Percentiles rank a stretch among this genome's conserved stretches.
Evolutionary conservation across 768 basidiomycete species (phyloP).

Genomic region (Brasilioporus rufonigricans): DNA sequence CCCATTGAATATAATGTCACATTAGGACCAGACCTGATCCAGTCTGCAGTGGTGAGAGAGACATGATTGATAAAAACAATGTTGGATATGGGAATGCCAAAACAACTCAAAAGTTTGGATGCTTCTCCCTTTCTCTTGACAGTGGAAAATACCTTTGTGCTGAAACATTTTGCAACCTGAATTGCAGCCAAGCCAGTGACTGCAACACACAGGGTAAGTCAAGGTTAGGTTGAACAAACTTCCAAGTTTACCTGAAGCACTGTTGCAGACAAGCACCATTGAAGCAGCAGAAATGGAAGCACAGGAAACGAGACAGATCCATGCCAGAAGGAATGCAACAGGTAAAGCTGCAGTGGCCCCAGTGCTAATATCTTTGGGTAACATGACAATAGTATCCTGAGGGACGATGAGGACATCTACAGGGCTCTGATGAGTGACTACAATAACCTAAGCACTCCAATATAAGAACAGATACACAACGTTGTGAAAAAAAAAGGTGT

Average conservation of each 20-base stretch:
- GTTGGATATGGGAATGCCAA: conserved; percentile 10
- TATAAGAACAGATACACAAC: background rate
- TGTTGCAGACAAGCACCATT: conserved; percentile 26
- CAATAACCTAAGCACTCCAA: too few species aligned
- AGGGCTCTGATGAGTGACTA: conserved; percentile 15
- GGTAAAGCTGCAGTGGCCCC: too few species aligned
- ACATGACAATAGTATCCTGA: conserved; percentile 6
- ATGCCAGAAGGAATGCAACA: conserved; percentile 22
- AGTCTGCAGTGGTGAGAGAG: conserved; percentile 1
- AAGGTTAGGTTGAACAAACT: too few species aligned
- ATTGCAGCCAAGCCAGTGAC: too few species aligned
- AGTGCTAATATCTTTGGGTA: conserved; percentile 14
- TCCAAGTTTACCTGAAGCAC: too few species aligned
- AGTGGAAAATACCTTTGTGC: conserved; percentile 20
- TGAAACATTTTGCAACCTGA: too few species aligned
- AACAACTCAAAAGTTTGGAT: conserved; percentile 7
- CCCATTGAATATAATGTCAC: conserved; percentile 27
- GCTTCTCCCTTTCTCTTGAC: conserved; percentile 18
- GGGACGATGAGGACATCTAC: conserved; percentile 17
- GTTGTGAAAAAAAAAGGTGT: too few species aligned
- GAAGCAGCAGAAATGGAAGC: conserved; percentile 21
- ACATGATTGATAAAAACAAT: conserved; percentile 13
- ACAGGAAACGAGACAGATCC: conserved; percentile 25
- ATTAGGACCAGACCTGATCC: conserved; percentile 18
- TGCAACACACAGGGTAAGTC: too few species aligned